Evolutionary conservation across 1,284 basidiomycete genomes (phyloP), one percentile per base, ranked within the genome.

Genomic region (Puccinia hordei): DNA sequence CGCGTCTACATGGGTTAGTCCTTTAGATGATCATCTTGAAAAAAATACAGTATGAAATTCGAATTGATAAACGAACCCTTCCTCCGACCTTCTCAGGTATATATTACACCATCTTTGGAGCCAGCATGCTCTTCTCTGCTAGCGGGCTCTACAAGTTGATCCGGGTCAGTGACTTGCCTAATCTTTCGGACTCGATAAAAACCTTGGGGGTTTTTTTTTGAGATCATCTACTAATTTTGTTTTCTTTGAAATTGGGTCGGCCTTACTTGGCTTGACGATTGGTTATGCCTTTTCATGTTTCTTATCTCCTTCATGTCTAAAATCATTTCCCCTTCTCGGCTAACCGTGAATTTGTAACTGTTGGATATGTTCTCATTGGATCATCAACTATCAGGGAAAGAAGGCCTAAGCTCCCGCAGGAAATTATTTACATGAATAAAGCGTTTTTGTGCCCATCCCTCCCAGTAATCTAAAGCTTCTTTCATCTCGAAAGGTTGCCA

Each of bases 1-100:
- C 73, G 82, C 27, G 81, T 84, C 51, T 84, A 84, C 82, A 82
- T 84, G 83, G 79, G 84, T 83, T 41, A 38, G 68, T 71, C 10
- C 82, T 81, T 51, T 33, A 10, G 35, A 41, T 49, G 49, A 66
- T 59, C n/a, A 13, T 19, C 35, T 17, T 49, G 49, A 19, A 49
- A 49, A n/a, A n/a, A n/a, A n/a, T n/a, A n/a, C n/a, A n/a, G 49
- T 68, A 12, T 12, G 5, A 12, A 44, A 17, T 41, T 41, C 38
- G 24, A 6, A 24, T 61, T 33, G 19, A 75, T 30, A 65, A 41
- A 49, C 46, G 27, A 17, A 51, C 9, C 15, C 24, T 24, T 24
- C 38, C 73, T 33, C 22, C 24, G 13, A 44, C 15, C 9, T 49
- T 10, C 30, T 27, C 33, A 80, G 77, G 77, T 19, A 51, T 80